phyloP scores from a whole-genome alignment of 257 asterid genomes.

The Nicotiana otophora region DNA sequence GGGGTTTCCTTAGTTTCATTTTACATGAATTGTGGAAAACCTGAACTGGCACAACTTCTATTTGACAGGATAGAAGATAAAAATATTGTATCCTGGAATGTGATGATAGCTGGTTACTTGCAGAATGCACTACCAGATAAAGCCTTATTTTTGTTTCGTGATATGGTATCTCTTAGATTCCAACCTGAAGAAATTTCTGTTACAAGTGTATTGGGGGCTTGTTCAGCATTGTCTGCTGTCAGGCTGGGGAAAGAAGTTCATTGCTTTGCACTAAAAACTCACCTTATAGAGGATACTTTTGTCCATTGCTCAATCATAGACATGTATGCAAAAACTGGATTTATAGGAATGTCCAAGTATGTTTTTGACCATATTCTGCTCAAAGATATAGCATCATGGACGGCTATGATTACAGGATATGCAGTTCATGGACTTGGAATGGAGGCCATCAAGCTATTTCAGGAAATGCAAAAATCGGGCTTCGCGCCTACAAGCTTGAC shows the following conservation, averaged over 20 bases:
- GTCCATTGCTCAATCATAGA: conserved; percentile 27
- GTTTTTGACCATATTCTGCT: conserved; percentile 15
- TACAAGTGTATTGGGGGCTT: conserved; percentile 24
- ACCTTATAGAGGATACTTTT: conserved; percentile 15
- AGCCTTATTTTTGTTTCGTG: conserved; percentile 19
- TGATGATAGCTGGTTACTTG: conserved; percentile 29
- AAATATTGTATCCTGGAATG: conserved; percentile 23
- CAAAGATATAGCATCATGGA: conserved; percentile 25
- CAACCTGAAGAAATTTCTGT: conserved; percentile 25
- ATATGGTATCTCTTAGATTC: conserved; percentile 15
- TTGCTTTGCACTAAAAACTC: conserved; percentile 23
- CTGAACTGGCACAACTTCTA: conserved; percentile 11
- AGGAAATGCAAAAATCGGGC: conserved; percentile 16
- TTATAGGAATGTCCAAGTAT: conserved; percentile 16
- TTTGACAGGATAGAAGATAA: conserved; percentile 7
- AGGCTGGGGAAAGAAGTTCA: conserved; percentile 29
- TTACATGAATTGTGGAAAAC: conserved; percentile 23
- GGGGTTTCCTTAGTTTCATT: conserved; percentile 25
- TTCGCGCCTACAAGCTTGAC: conserved; percentile 22
- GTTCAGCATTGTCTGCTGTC: conserved; percentile 25
- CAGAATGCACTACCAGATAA: conserved; percentile 18
- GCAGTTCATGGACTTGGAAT: conserved; percentile 33
- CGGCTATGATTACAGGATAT: conserved; percentile 28
- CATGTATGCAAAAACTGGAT: conserved; percentile 33
- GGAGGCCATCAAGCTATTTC: conserved; percentile 19